Conservation (phyloP, 1,139 yeast genomes). For the Saccharomyces hybrid region DNA sequence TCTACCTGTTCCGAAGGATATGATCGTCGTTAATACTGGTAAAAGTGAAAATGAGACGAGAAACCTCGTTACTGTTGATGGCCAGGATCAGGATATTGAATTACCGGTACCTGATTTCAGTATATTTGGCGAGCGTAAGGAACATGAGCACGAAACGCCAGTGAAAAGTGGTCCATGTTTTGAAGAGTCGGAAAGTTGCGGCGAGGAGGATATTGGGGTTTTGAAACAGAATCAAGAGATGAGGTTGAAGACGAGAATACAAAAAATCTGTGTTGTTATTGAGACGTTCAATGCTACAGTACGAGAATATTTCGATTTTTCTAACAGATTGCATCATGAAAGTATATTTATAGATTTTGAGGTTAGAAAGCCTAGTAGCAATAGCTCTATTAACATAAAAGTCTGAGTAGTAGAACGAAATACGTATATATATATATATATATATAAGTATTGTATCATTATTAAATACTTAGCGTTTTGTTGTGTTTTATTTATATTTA, state of each 20-base stretch:
- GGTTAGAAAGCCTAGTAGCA: constrained; percentile 4
- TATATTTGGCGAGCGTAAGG: background rate
- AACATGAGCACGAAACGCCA: background rate
- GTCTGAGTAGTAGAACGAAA: background rate
- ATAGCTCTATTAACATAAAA: background rate
- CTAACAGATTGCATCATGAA: constrained; percentile 15
- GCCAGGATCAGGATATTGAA: background rate
- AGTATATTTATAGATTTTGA: constrained; percentile 24
- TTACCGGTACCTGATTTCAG: background rate
- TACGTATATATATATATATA: background rate
- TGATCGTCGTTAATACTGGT: background rate
- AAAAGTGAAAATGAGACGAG: background rate
- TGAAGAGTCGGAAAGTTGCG: background rate
- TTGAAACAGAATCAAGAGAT: constrained; percentile 6
- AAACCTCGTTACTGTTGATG: background rate
- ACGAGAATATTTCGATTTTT: constrained; percentile 20
- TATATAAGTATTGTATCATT: background rate
- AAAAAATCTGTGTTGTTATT: constrained; percentile 12
- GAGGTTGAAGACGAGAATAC: constrained; percentile 14
- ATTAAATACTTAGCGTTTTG: background rate
- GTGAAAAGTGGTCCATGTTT: background rate
- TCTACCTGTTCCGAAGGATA: constrained; percentile 1
- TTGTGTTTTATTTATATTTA: too few relatives aligned
- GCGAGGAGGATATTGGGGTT: background rate
- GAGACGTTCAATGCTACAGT: constrained; percentile 17